A percentile compares a stretch with the other conserved stretches of the same genome.
Evolutionary conservation across 352 stramenopile genomes (phyloP).

Genomic region (Vaucheria bursata): DNA sequence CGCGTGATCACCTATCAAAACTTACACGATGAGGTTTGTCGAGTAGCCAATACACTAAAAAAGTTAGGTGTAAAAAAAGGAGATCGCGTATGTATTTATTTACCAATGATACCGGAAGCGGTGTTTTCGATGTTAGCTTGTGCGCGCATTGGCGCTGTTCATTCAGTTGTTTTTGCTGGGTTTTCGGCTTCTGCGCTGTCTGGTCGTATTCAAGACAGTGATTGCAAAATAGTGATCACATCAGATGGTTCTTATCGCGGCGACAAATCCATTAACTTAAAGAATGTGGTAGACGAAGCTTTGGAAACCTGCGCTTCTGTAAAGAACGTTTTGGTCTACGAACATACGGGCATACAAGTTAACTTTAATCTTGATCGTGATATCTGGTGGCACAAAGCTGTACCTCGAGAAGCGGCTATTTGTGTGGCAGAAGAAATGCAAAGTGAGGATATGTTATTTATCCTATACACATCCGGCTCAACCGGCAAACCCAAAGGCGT

Average conservation of each 20-base stretch:
- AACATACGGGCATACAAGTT: neutral
- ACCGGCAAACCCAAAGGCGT: conserved; percentile 90
- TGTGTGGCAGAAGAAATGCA: conserved; percentile 89
- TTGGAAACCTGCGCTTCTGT: conserved; percentile 74
- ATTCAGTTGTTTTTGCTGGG: conserved; percentile 92
- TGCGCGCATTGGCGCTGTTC: conserved; percentile 87
- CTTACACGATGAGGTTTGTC: conserved; percentile 75
- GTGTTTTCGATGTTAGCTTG: conserved; percentile 95
- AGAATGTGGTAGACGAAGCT: conserved; percentile 86
- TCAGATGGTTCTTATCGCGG: conserved; percentile 82
- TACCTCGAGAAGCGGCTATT: conserved; percentile 74
- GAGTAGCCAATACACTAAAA: conserved; percentile 91
- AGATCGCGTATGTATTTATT: conserved; percentile 94
- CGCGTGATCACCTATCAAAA: conserved; percentile 82
- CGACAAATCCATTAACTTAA: conserved; percentile 78
- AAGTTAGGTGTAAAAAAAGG: conserved; percentile 63
- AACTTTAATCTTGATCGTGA: conserved; percentile 73
- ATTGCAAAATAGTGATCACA: conserved; percentile 84
- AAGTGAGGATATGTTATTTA: conserved; percentile 85
- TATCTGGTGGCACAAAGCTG: conserved; percentile 80
- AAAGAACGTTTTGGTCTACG: conserved; percentile 77
- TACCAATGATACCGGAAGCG: conserved; percentile 97
- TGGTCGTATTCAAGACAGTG: conserved; percentile 79
- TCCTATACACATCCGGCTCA: conserved; percentile 94
- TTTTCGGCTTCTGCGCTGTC: conserved; percentile 82